Evolutionary conservation across 257 asterid genomes (phyloP).

Genomic region (Orobanche coerulescens): DNA sequence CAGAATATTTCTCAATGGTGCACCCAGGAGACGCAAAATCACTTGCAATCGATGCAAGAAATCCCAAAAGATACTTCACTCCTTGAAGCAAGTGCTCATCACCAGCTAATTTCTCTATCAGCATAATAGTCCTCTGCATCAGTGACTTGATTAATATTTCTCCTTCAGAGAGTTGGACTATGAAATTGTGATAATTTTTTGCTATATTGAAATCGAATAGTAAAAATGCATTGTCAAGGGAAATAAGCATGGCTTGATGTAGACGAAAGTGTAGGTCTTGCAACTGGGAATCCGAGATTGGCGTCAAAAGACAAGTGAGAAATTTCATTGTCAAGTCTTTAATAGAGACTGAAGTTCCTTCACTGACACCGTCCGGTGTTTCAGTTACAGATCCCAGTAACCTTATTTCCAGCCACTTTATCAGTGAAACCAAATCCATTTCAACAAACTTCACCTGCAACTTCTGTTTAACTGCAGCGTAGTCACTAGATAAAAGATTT

Average conservation of each 20-base stretch:
- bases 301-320: slow-evolving; percentile 48
- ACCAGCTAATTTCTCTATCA: slow-evolving; percentile 70
- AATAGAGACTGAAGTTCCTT: slow-evolving; percentile 57
- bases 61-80: slow-evolving; percentile 68
- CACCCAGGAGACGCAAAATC: slow-evolving; percentile 57
- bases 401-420: slow-evolving; percentile 83
- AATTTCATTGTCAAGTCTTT: slow-evolving; percentile 75
- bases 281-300: slow-evolving; percentile 37
- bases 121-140: slow-evolving; percentile 49
- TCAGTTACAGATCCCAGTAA: slow-evolving; percentile 58
- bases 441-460: slow-evolving; percentile 61
- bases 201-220: slow-evolving; percentile 51
- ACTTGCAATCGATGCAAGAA: slow-evolving; percentile 46
- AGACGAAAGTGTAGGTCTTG: slow-evolving; percentile 61
- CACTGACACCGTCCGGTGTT: slow-evolving; percentile 35
- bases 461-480: slow-evolving; percentile 47
- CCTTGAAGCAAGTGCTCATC: slow-evolving; percentile 74
- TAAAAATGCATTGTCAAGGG: slow-evolving; percentile 76
- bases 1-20: slow-evolving; percentile 43
- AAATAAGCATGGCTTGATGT: slow-evolving; percentile 65
- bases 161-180: slow-evolving; percentile 70
- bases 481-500: slow-evolving; percentile 63
- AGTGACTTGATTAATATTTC: slow-evolving; percentile 58
- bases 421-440: slow-evolving; percentile 55
- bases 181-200: slow-evolving; percentile 51